Conservation (phyloP, 306 rosid species). For the Sesbania bispinosa region DNA sequence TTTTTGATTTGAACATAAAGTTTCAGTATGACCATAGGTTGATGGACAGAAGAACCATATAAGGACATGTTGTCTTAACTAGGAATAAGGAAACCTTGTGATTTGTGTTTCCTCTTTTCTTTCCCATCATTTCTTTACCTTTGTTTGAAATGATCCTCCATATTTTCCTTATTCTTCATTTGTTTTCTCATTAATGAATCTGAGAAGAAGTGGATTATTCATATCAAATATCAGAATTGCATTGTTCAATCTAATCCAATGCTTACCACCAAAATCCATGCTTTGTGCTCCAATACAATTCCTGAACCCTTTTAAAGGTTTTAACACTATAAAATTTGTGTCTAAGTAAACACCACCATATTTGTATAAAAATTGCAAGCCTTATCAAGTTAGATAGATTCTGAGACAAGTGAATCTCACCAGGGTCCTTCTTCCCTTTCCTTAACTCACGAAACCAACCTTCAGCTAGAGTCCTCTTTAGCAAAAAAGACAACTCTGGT, state of each 20-base stretch:
- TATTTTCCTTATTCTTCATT: no score
- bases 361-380: constrained; percentile 57
- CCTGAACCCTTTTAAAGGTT: constrained; percentile 48
- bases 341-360: constrained; percentile 81
- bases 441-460: constrained; percentile 52
- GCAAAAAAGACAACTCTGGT: constrained; percentile 56
- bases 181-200: constrained; percentile 64
- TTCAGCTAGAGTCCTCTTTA: constrained; percentile 53
- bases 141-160: no score
- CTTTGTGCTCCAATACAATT: constrained; percentile 81
- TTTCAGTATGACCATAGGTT: no score
- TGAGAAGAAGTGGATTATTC: constrained; percentile 72
- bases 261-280: constrained; percentile 28
- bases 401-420: constrained; percentile 71
- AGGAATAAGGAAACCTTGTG: no score
- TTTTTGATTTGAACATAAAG: no score
- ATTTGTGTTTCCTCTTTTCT: no score
- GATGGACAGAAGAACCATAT: no score
- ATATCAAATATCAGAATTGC: constrained; percentile 72
- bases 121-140: no score
- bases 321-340: constrained; percentile 60
- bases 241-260: constrained; percentile 77
- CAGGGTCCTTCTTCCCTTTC: constrained; percentile 73
- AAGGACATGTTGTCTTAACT: no score
- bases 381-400: constrained; percentile 74